These are phyloP conservation scores for Xylaria sp. DNA, from an alignment of 2,329 filamentous ascomycete species.

Conservation along the genomic window DNA sequence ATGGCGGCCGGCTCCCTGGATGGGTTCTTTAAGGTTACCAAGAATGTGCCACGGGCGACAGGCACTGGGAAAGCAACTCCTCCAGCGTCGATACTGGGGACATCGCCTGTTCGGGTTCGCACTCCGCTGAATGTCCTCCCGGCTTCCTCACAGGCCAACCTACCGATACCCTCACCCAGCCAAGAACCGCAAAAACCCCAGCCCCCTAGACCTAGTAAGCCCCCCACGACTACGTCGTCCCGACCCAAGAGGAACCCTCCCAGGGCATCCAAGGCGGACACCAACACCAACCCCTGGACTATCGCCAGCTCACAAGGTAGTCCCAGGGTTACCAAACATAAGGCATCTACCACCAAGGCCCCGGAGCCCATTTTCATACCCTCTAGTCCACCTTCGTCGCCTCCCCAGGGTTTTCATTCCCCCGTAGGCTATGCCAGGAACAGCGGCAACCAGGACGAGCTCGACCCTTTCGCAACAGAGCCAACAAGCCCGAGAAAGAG, in stretches of 20 bases:
- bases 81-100: neutral
- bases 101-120: conserved; percentile 18
- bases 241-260: conserved; percentile 40
- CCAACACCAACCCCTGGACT: conserved; percentile 52
- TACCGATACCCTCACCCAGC: conserved; percentile 22
- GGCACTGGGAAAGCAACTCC: conserved; percentile 13
- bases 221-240: conserved; percentile 42
- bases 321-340: conserved; percentile 50
- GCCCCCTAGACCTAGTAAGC: conserved; percentile 47
- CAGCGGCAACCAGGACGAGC: neutral
- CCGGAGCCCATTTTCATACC: conserved; percentile 56
- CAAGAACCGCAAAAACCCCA: conserved; percentile 35
- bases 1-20: conserved; percentile 51
- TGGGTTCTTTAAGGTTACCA: conserved; percentile 56
- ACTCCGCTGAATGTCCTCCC: conserved; percentile 17
- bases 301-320: conserved; percentile 57
- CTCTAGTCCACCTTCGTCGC: conserved; percentile 56
- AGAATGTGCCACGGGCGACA: conserved; percentile 41
- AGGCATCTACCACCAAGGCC: conserved; percentile 38
- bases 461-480: conserved; percentile 17
- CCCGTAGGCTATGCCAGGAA: conserved; percentile 31
- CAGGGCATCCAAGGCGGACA: conserved; percentile 40
- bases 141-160: conserved; percentile 34
- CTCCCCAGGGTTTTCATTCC: conserved; percentile 44
- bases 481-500: conserved; percentile 34